Base-by-base conservation (phyloP, 129 eudicot species). In the Helichrysum umbraculigerum region DNA sequence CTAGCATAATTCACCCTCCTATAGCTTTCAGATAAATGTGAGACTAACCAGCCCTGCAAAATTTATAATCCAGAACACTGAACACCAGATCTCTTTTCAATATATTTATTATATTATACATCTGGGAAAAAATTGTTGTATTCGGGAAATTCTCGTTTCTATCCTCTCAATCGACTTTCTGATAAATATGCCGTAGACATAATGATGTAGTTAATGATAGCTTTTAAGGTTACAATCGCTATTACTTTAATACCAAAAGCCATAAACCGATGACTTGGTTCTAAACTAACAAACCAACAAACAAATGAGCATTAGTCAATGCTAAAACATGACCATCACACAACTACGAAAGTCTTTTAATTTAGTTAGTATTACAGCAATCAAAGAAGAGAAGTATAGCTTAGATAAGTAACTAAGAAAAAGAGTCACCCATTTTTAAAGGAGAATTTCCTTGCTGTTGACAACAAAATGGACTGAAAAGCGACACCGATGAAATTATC, bases 11-110 rank as follows among this genome's bases (percentile, higher is more conserved):
- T 59, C 77, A 34, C 14, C 14, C 56, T 25, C 37, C 68, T 59
- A 16, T 12, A 39, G 69, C 28, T 14, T 73, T 73, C 64, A 59
- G 35, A 73, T 73, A 39, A 25, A 39, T 73, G 25, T 25, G 41
- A 35, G 41, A 61, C 70, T 20, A 52, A 52, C 59, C 59, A 52
- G 20, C 6, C 59, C 20, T 39, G 44, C 44, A 39, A 39, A 39
- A 39, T 39, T 39, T 8, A 39, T 39, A 39, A 8, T 39, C 7
- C 3, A 8, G 44, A 39, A 39, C 44, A 39, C 44, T 39, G 9
- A 52, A n/a, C 57, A 17, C 57, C 57, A 15, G 57, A 51, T 51
- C 57, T 12, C 20, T 5, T 51, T 51, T 51, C n/a, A 51, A 51
- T 5, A 51, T 12, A 5, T 15, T 51, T 51, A 17, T 17, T 15